Evolutionary conservation across 164 flowering plant species (phyloP).

Genomic region (Cinnamomum chago): DNA sequence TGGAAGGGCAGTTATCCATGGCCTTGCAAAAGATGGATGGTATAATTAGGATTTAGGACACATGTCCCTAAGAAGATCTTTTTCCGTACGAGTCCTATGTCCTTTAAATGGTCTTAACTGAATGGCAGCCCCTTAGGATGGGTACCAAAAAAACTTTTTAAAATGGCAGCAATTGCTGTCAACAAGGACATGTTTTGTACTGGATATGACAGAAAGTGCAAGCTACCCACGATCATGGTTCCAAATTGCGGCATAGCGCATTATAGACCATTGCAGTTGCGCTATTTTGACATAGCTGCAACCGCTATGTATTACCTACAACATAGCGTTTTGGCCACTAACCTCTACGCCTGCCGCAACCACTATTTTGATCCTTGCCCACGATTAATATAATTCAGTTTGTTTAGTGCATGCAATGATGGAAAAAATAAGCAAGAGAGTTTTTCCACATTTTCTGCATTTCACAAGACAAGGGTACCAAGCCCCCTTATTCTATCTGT

Average conservation of each 20-base stretch:
- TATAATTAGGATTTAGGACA: neutral
- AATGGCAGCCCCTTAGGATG: neutral
- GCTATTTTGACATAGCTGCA: too few relatives aligned
- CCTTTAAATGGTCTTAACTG: neutral
- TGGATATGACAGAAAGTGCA: neutral
- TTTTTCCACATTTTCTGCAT: neutral
- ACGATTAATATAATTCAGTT: too few relatives aligned
- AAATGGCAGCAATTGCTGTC: neutral
- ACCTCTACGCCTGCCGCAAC: neutral
- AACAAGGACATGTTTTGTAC: neutral
- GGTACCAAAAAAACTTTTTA: too few relatives aligned
- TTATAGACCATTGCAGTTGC: too few relatives aligned
- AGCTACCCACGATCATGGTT: neutral
- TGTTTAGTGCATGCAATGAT: too few relatives aligned
- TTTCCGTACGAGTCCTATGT: neutral
- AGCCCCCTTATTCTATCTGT: neutral
- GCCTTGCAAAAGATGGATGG: constrained; percentile 34
- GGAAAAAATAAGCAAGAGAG: too few relatives aligned
- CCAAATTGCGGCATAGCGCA: too few relatives aligned
- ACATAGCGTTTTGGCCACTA: neutral
- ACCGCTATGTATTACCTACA: too few relatives aligned
- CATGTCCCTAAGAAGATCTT: neutral
- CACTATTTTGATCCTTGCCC: neutral
- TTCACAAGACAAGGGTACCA: neutral
- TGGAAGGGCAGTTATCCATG: constrained; percentile 49